Evolutionary conservation across 192 early-diverging fungal species (phyloP), one percentile per base, ranked within the genome.

Genomic region (Coemansia sp.): DNA sequence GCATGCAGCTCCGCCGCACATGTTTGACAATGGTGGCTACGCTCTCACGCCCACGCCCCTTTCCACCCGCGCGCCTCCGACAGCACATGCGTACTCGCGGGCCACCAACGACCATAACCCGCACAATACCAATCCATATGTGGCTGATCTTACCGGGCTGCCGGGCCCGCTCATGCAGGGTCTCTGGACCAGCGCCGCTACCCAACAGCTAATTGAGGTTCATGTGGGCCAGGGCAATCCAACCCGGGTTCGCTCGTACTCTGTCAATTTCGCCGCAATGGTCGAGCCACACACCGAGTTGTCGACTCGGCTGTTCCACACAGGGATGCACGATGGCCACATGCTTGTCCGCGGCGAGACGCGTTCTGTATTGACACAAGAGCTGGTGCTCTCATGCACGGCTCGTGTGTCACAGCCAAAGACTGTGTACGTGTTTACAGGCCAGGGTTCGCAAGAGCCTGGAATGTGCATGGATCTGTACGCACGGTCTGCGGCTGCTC

Each of bases 391-490:
- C 19, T 84, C 83, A 47, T 91, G 93, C 56, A 87, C 85, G 25
- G 94, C 94, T 25, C 86, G 92, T 73, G 94, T 98, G 23, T 90
- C 92, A 27, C 93, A 93, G 73, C 89, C 91, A 35, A 82, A 83
- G 43, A 94, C 94, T 12, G 87, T 88, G 23, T 98, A 93, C 62
- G 90, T 94, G 29, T 98, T 98, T 65, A 98, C 95, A 43, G 95
- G 95, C 32, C 95, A 98, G 70, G 95, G 95, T 58, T 95, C 95
- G 66, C 95, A 98, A 74, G 92, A 95, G 81, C 83, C 83, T 14
- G 92, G 91, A 55, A 98, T 98, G 95, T 93, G 93, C 59, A 92
- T 94, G 90, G 92, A 90, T 32, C 82, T 96, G 43, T 98, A 95
- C 70, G 84, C 76, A 17, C 82, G 84, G 49, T 94, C 92, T 0